Evolutionary conservation across 768 basidiomycete species (phyloP).

Genomic region (Auricularia cornea): DNA sequence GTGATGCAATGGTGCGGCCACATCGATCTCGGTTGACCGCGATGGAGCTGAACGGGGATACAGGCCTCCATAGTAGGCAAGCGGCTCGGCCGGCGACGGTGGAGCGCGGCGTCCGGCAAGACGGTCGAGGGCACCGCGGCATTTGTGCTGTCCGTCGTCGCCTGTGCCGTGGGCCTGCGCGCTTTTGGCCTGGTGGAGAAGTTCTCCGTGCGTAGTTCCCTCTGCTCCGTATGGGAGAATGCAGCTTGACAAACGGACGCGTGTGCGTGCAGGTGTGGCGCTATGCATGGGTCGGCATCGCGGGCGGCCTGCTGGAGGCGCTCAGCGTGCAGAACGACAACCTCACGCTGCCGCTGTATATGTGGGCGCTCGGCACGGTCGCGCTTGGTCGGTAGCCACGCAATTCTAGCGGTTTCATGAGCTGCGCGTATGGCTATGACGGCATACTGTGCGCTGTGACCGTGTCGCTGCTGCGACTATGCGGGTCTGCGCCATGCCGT

Average conservation of each 20-base stretch:
- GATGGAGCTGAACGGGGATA: too few relatives aligned
- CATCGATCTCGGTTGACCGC: too few relatives aligned
- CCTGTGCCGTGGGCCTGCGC: conserved; percentile 63
- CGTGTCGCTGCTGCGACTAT: too few relatives aligned
- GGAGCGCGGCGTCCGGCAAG: conserved; percentile 79
- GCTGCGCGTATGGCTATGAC: too few relatives aligned
- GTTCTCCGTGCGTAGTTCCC: conserved; percentile 73
- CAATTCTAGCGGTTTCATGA: too few relatives aligned
- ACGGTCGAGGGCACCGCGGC: conserved; percentile 88
- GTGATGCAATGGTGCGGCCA: conserved; percentile 82
- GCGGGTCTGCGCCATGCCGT: too few relatives aligned
- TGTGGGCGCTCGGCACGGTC: conserved; percentile 49
- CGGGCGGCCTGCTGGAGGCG: conserved; percentile 77
- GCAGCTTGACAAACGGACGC: too few relatives aligned
- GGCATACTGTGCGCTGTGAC: too few relatives aligned
- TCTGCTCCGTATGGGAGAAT: not conserved
- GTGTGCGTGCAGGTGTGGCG: conserved; percentile 53
- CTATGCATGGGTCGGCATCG: conserved; percentile 54
- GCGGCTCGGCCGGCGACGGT: conserved; percentile 67
- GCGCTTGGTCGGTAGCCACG: not conserved
- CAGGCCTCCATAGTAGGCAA: conserved; percentile 92
- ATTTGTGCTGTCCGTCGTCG: conserved; percentile 63
- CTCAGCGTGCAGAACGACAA: conserved; percentile 96
- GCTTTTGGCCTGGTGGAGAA: conserved; percentile 56
- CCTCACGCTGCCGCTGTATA: conserved; percentile 87